Base-by-base conservation (phyloP, 352 stramenopile species). In the Pythium folliculosum region DNA sequence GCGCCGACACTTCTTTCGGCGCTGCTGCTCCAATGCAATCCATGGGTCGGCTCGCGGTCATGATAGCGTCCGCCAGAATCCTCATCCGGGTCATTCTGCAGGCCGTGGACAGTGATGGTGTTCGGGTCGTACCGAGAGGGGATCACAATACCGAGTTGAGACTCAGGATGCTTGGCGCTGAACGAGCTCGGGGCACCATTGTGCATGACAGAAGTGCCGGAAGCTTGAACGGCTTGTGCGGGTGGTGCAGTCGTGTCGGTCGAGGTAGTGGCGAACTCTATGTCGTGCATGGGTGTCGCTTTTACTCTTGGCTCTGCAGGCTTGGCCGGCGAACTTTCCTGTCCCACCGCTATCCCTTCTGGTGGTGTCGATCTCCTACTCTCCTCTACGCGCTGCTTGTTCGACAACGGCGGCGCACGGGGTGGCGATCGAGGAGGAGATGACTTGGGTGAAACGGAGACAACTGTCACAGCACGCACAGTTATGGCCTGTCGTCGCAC, bases 71-170 rank as follows among this genome's bases (percentile, higher is more conserved):
- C 53, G 8, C 8, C 35, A 32, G 60, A 60, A 14, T 37, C 30
- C n/a, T 44, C 35, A 8, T 49, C 58, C 9, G 14, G 4, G 12
- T 59, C 49, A 8, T 61, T 44, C 13, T 55, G 45, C 4, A 54
- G 51, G 4, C 22, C 30, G 16, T 37, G 40, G 12, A 52, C 40
- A 21, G 30, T 44, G 13, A 56, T 54, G 13, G 21, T 21, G 16
- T 23, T 30, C 9, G 61, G 30, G 19, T 68, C 50, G 22, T 62
- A 68, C 14, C 61, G 50, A n/a, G 61, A 62, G 17, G 61, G 61
- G 30, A 68, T 68, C 25, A 62, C 52, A 32, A 68, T 68, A 21
- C 61, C 61, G 52, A 68, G 61, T 22, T 68, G 61, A 17, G 61
- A 68, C 19, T 61, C 61, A 0, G 61, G 50, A 21, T 61, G 61